Base-by-base conservation (phyloP, 768 basidiomycete genomes). In the Macrolepiota albuminosa region DNA sequence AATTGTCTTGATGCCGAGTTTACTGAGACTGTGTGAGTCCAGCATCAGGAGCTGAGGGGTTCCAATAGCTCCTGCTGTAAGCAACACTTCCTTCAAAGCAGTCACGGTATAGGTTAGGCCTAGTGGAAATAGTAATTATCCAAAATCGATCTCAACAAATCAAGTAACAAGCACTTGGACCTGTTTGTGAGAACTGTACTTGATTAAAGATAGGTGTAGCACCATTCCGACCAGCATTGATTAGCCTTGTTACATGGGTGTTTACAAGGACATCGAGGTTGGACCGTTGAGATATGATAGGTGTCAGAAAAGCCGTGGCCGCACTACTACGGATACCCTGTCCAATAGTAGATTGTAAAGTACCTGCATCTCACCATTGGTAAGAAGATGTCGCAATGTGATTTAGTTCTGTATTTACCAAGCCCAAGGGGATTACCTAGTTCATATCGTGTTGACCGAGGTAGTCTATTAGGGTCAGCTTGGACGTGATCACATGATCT, bases 231-330 rank as follows among this genome's bases (percentile, higher is more conserved):
- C 52, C 52, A 26, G 51, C 36, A 24, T 46, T 42, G 7, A 59
- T 26, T 2, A 59, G 42, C 33, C 62, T 54, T 1, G 69, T 67
- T 8, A 69, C 70, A 47, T 62, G 67, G 1, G 70, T 67, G 48
- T 70, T 63, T 7, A 72, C 21, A 3, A 74, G 63, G 37, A 75
- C 64, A 54, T 72, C 63, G 26, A 75, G 62, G 57, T 75, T 75
- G 6, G 68, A 62, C 9, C 72, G 67, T n/a, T 61, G 31, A 33
- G 67, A 56, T n/a, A 64, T 45, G 8, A 39, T 56, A 18, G 67
- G 54, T 9, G 61, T 59, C 39, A 74, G 62, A 47, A 73, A 72
- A 10, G 72, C 63, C 9, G 70, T 70, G 16, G 71, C 71, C 13
- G 71, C 64, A 46, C 70, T 71, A 34, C 71, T 72, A 18, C 73